These are phyloP conservation scores for Cardamine resedifolia DNA, from an alignment of 345 rosid species.

Conservation along the genomic window DNA sequence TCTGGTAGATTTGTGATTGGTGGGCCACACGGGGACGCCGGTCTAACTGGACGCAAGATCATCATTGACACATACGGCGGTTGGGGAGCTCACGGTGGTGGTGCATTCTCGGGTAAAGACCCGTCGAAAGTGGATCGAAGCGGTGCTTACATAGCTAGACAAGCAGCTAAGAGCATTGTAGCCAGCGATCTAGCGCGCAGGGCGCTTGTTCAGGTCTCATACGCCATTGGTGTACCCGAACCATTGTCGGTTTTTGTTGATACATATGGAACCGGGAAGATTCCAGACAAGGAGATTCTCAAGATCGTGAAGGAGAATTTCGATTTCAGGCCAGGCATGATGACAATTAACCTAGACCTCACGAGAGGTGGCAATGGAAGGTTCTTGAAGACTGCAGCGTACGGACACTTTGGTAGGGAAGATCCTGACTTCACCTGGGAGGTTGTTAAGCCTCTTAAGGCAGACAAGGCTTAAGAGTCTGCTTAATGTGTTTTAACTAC, in stretches of 20 bases:
- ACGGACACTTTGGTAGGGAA: constrained; percentile 82
- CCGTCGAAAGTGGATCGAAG: constrained; percentile 80
- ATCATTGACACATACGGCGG: constrained; percentile 77
- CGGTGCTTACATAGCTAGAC: constrained; percentile 80
- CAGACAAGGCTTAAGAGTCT: constrained; percentile 59
- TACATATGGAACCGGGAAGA: constrained; percentile 67
- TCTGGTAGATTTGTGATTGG: constrained; percentile 82
- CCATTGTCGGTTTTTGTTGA: constrained; percentile 73
- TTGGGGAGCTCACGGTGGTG: constrained; percentile 84
- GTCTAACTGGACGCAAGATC: constrained; percentile 76
- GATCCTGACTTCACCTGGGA: constrained; percentile 85
- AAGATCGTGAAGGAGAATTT: constrained; percentile 79
- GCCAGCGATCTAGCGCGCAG: constrained; percentile 68
- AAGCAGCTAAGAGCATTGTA: constrained; percentile 84
- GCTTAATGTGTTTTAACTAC: constrained; percentile 6
- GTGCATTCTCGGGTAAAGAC: constrained; percentile 81
- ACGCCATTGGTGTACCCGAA: constrained; percentile 74
- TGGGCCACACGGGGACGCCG: constrained; percentile 79
- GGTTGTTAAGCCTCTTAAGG: constrained; percentile 73
- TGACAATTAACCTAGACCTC: constrained; percentile 70
- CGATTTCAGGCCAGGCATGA: constrained; percentile 92
- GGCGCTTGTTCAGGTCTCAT: constrained; percentile 69
- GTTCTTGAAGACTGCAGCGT: constrained; percentile 82
- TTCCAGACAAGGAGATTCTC: constrained; percentile 81
- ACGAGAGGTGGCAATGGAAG: constrained; percentile 77